phyloP scores from a whole-genome alignment of 805 yeast genomes.

The Candida endomychidarum region DNA sequence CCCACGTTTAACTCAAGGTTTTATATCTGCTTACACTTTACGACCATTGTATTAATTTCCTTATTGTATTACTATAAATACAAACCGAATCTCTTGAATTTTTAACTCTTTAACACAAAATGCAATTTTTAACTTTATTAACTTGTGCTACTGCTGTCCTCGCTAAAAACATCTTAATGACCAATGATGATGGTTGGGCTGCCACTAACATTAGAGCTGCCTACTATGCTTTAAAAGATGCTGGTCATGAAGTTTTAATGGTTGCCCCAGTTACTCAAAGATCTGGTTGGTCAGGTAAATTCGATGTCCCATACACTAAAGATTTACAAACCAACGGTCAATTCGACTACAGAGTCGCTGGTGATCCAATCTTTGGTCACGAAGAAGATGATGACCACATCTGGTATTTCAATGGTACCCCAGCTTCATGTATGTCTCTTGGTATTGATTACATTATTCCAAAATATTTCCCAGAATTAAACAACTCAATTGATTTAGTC shows the following conservation, averaged over 20 bases:
- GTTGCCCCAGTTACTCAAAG: conserved; percentile 52
- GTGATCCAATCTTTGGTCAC: conserved; percentile 56
- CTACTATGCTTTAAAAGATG: conserved; percentile 45
- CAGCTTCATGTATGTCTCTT: conserved; percentile 51
- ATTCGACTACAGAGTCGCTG: conserved; percentile 45
- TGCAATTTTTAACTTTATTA: conserved; percentile 52
- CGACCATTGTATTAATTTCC: not conserved
- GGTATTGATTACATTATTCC: conserved; percentile 50
- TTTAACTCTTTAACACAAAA: not conserved
- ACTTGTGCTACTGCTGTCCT: conserved; percentile 14
- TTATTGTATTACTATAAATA: conserved; percentile 1
- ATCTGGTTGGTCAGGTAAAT: conserved; percentile 57
- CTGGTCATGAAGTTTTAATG: conserved; percentile 48
- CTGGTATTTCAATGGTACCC: conserved; percentile 60
- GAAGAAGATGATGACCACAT: conserved; percentile 36
- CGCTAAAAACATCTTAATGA: conserved; percentile 26
- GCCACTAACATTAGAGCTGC: conserved; percentile 56
- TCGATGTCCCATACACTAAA: conserved; percentile 38
- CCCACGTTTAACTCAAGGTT: conserved; percentile 7
- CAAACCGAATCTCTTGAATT: not conserved
- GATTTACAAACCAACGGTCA: conserved; percentile 40
- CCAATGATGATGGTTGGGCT: conserved; percentile 59
- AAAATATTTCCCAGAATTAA: conserved; percentile 33
- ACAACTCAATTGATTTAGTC: conserved; percentile 46
- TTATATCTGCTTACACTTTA: conserved; percentile 3